phyloP scores from a whole-genome alignment of 1,284 basidiomycete genomes.

The Boletellus deceptivus region DNA sequence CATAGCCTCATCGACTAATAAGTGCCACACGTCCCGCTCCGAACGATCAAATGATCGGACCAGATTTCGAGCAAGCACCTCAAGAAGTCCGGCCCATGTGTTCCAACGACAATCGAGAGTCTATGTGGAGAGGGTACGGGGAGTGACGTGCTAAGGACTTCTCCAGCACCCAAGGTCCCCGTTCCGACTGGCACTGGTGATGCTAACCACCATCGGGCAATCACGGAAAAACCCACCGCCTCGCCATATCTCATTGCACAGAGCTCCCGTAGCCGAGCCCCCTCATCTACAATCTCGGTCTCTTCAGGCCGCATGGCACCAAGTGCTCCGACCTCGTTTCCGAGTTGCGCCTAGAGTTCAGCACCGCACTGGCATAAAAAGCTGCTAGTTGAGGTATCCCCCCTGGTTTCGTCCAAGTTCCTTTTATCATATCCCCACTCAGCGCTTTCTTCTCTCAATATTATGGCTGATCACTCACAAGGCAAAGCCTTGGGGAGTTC shows the following conservation, averaged over 20 bases:
- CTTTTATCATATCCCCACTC: constrained; percentile 26
- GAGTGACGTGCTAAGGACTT: too few species aligned
- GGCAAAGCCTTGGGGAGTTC: constrained; percentile 2
- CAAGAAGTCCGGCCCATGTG: too few species aligned
- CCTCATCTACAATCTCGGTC: background rate
- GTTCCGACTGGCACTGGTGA: background rate
- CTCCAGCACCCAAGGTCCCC: background rate
- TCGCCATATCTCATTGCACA: background rate
- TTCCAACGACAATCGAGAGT: too few species aligned
- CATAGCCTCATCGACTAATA: too few species aligned
- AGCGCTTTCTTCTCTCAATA: background rate
- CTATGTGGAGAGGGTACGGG: too few species aligned
- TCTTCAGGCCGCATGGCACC: background rate
- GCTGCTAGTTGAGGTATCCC: background rate
- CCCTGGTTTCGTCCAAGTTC: background rate
- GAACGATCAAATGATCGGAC: too few species aligned
- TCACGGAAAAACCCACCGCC: constrained; percentile 11
- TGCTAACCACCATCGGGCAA: constrained; percentile 11
- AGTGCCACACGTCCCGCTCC: too few species aligned
- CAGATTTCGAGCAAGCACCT: too few species aligned
- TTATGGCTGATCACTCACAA: constrained; percentile 14
- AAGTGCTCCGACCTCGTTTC: background rate
- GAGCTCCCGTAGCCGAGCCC: background rate
- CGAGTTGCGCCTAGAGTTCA: constrained; percentile 18
- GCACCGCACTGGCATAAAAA: constrained; percentile 13